phyloP scores from a whole-genome alignment of 306 rosid species.

The Abrus precatorius region DNA sequence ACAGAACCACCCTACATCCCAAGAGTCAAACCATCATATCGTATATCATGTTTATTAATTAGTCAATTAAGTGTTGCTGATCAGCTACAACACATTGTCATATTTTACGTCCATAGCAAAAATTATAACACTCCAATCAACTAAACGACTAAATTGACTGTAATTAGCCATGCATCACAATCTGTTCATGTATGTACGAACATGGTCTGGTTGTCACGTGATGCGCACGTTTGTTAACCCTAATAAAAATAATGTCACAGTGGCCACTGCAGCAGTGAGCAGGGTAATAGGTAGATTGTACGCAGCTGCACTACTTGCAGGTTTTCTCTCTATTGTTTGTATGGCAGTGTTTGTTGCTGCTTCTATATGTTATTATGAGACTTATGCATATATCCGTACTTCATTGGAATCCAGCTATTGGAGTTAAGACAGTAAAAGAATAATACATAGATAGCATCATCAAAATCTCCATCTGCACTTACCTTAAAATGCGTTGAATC shows the following conservation, averaged over 20 bases:
- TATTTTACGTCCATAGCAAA: background rate
- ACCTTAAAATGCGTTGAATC: no score
- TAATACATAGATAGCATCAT: no score
- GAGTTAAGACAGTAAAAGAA: no score
- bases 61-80: no score
- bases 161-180: background rate
- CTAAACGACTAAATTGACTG: background rate
- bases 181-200: background rate
- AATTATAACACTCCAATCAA: slow-evolving; percentile 22
- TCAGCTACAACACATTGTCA: no score
- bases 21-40: background rate
- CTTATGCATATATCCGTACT: background rate
- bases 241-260: background rate
- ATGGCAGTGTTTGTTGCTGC: background rate
- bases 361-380: background rate
- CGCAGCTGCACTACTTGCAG: background rate
- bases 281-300: no score
- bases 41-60: no score
- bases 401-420: background rate
- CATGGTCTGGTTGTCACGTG: slow-evolving; percentile 39
- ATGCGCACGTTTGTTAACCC: background rate
- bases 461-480: no score
- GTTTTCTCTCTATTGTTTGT: background rate
- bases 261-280: background rate
- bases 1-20: background rate